These are phyloP conservation scores for Leccinum disarticulatum DNA, from an alignment of 768 basidiomycete species.

Conservation along the genomic window DNA sequence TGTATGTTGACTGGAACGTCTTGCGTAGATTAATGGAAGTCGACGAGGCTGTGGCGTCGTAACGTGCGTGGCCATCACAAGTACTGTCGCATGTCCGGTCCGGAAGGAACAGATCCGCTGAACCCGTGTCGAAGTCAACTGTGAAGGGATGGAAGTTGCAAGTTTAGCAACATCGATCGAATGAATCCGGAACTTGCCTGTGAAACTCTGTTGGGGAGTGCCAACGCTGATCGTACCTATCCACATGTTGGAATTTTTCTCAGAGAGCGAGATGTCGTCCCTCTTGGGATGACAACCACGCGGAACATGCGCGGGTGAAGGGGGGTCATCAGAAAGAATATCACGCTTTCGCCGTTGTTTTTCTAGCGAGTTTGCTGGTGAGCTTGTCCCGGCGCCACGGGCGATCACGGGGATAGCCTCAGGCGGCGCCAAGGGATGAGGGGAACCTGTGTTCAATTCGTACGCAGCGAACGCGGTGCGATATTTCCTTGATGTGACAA, in stretches of 20 bases:
- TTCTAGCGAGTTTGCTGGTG: slow-evolving; percentile 1
- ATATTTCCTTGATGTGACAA: slow-evolving; percentile 39
- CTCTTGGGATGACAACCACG: slow-evolving; percentile 27
- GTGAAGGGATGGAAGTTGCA: background rate
- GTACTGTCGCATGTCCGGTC: slow-evolving; percentile 23
- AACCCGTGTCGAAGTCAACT: slow-evolving; percentile 58
- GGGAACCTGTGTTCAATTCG: slow-evolving; percentile 43
- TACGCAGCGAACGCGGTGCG: slow-evolving; percentile 42
- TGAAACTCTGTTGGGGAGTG: slow-evolving; percentile 43
- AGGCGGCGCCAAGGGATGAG: slow-evolving; percentile 33
- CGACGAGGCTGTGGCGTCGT: slow-evolving; percentile 30
- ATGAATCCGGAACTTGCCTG: slow-evolving; percentile 31
- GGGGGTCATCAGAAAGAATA: background rate
- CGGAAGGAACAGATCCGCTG: slow-evolving; percentile 49
- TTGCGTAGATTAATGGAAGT: slow-evolving; percentile 30
- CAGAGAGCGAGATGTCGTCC: slow-evolving; percentile 34
- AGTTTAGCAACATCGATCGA: background rate
- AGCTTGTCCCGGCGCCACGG: background rate
- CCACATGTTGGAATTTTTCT: slow-evolving; percentile 43
- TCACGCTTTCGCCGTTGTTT: slow-evolving; percentile 10
- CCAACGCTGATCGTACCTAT: slow-evolving; percentile 47
- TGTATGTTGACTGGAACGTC: slow-evolving; percentile 36
- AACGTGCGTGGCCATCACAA: slow-evolving; percentile 35
- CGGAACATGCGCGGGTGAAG: background rate
- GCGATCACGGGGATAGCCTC: slow-evolving; percentile 5